Percentiles rank a stretch among this genome's conserved stretches.
Evolutionary conservation across 2,329 filamentous ascomycete species (phyloP).

Genomic region (Conoideocrella luteorostrata): DNA sequence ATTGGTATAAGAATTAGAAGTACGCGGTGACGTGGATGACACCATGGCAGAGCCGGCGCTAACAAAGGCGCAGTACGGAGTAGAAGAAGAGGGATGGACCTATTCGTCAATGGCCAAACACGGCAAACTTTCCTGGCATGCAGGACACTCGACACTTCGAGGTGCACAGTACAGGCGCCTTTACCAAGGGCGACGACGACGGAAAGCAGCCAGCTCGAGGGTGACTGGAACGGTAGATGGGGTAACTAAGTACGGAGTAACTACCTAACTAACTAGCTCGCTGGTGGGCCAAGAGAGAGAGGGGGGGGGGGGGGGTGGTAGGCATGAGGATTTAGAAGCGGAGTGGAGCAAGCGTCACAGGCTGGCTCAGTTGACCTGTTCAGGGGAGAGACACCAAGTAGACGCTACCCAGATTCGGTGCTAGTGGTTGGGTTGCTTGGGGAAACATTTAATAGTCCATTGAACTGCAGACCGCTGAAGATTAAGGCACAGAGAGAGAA

Average conservation of each 20-base stretch:
- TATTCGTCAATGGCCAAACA: conserved; percentile 9
- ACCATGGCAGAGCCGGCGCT: conserved; percentile 23
- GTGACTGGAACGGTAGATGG: conserved; percentile 4
- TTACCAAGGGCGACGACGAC: conserved; percentile 4
- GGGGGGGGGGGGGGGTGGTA: conserved; percentile 1
- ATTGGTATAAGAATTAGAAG: conserved; percentile 11
- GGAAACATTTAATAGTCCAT: too few species aligned
- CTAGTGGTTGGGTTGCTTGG: too few species aligned
- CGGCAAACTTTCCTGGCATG: conserved; percentile 4
- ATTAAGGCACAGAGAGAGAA: too few species aligned
- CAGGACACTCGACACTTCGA: neutral
- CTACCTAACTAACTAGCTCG: too few species aligned
- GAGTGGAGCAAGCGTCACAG: too few species aligned
- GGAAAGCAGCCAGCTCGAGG: neutral
- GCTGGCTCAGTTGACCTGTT: too few species aligned
- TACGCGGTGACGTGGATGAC: conserved; percentile 12
- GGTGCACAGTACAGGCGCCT: neutral
- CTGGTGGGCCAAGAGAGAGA: neutral
- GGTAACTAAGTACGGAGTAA: neutral
- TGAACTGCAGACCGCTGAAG: too few species aligned
- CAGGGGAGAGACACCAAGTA: too few species aligned
- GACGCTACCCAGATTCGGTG: too few species aligned
- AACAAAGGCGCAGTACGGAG: conserved; percentile 5
- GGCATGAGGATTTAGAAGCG: neutral
- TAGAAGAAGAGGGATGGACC: neutral